These are phyloP conservation scores for Russula vinacea DNA, from an alignment of 768 basidiomycete species.

Conservation along the genomic window DNA sequence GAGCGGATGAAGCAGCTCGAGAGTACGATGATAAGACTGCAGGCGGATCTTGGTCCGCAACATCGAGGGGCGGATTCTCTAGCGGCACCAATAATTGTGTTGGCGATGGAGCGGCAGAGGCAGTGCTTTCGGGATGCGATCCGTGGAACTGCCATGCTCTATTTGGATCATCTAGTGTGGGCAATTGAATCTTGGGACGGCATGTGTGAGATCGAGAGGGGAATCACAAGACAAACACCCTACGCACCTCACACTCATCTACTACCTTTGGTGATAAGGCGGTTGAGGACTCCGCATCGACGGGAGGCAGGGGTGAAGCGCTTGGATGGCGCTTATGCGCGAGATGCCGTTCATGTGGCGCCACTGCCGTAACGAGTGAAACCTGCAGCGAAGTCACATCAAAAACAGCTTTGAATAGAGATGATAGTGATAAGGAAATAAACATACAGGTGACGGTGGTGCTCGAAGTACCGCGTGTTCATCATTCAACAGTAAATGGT, in stretches of 20 bases:
- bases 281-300: not conserved
- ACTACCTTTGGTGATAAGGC: not conserved
- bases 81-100: not conserved
- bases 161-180: not conserved
- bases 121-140: not conserved
- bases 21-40: not conserved
- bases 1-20: slow-evolving; percentile 19
- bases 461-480: not conserved
- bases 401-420: slow-evolving; percentile 9
- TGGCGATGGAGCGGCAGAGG: not conserved
- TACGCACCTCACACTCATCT: slow-evolving; percentile 10
- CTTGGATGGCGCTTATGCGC: not conserved
- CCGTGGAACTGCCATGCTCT: not conserved
- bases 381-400: slow-evolving; percentile 9
- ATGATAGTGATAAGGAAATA: slow-evolving; percentile 16
- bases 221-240: not conserved
- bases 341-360: slow-evolving; percentile 5
- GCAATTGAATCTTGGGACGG: not conserved
- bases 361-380: slow-evolving; percentile 3
- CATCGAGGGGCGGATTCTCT: not conserved
- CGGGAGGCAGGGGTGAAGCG: not conserved
- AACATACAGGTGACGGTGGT: slow-evolving; percentile 1
- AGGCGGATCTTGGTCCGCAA: not conserved
- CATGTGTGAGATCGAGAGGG: not conserved
- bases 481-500: not conserved